A percentile compares a stretch with the other conserved stretches of the same genome.
phyloP scores from a whole-genome alignment of 805 yeast species.

The Pichia pseudocactophila region DNA sequence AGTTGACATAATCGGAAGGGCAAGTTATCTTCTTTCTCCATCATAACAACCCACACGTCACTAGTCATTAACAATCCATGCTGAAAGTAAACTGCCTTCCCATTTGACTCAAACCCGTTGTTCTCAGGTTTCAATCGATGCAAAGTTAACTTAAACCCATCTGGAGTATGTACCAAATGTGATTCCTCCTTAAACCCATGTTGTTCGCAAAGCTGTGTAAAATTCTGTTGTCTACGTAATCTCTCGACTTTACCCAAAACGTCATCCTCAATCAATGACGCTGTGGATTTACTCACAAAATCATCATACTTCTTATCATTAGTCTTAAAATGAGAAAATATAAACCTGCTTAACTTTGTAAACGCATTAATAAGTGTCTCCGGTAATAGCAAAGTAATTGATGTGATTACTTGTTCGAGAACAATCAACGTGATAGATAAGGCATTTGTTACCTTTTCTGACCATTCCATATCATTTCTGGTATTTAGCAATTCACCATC shows the following conservation, averaged over 20 bases:
- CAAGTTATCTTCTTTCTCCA: slow-evolving; percentile 35
- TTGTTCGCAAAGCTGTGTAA: slow-evolving; percentile 56
- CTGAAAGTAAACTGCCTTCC: slow-evolving; percentile 68
- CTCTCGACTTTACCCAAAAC: slow-evolving; percentile 21
- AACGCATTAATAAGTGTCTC: slow-evolving; percentile 17
- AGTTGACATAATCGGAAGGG: slow-evolving; percentile 70
- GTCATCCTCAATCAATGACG: slow-evolving; percentile 10
- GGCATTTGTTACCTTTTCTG: slow-evolving; percentile 12
- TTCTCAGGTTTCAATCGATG: slow-evolving; percentile 49
- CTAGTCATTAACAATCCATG: slow-evolving; percentile 89
- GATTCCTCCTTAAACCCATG: slow-evolving; percentile 69
- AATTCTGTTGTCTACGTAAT: slow-evolving; percentile 39
- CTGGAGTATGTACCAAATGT: slow-evolving; percentile 68
- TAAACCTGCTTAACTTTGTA: slow-evolving; percentile 15
- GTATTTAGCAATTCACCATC: background rate
- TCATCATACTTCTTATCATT: slow-evolving; percentile 19
- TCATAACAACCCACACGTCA: slow-evolving; percentile 53
- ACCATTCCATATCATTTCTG: no score
- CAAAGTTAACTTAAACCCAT: slow-evolving; percentile 65
- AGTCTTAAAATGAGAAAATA: slow-evolving; percentile 16
- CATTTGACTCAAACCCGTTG: slow-evolving; percentile 26
- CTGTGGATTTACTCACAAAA: slow-evolving; percentile 9
- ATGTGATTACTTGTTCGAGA: slow-evolving; percentile 21
- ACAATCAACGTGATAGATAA: slow-evolving; percentile 21
- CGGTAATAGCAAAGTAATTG: slow-evolving; percentile 21